Base-by-base conservation (phyloP, 2,329 filamentous ascomycete species). In the Trichoderma harzianum region DNA sequence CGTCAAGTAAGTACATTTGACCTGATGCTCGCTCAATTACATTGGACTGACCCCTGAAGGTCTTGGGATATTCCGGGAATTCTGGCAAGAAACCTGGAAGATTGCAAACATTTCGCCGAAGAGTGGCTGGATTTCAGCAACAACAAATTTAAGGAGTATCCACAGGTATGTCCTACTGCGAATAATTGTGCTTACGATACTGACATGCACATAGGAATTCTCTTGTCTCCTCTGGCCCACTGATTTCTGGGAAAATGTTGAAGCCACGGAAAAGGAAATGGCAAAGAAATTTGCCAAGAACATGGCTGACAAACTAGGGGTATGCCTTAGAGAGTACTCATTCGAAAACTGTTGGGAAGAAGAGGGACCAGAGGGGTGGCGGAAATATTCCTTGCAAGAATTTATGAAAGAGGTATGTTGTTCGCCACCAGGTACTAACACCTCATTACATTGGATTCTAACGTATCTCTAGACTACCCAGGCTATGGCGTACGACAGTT, bases 301-400 rank as follows among this genome's bases (percentile, higher is more conserved):
- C 0, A 53, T 53, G 47, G 39, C 39, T 43, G 39, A 43, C 39
- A 2, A 43, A n/a, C 7, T n/a, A 3, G 3, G 3, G 16, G 1
- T 43, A 43, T 0, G 3, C 39, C 7, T 43, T 12, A 1, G 3
- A 53, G 47, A 53, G 11, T 3, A 24, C 1, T 53, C 47, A 3
- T 53, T 53, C n/a, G 3, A 53, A 24, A 2, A 24, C 0, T 2
- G 5, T 14, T 53, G 47, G 47, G 7, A 3, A 0, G 3, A 24
- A 3, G 0, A 12, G 0, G 47, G 0, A 11, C n/a, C 47, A 21
- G 0, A 1, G n/a, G 8, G 18, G 21, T 53, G 4, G 2, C 5
- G n/a, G 0, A 53, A 43, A 18, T 1, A 21, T 53, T 3, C 21
- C 10, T 21, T 51, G 5, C 1, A 21, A 3, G 2, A 24, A 7